Evolutionary conservation across 345 rosid species (phyloP).

Genomic region (rapeseed (Brassica napus)): Da-Ae NC_063441.1:17725501-17726000

Average conservation of each 20-base stretch:
- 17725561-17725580: constrained; percentile 65
- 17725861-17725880: constrained; percentile 62
- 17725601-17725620: constrained; percentile 94
- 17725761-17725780: constrained; percentile 80
- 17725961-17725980: constrained; percentile 61
- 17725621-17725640: constrained; percentile 76
- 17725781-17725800: constrained; percentile 93
- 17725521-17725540: constrained; percentile 50
- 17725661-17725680: constrained; percentile 48
- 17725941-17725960: constrained; percentile 42
- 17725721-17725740: constrained; percentile 13
- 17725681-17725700: constrained; percentile 44
- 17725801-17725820: constrained; percentile 51
- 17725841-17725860: constrained; percentile 74
- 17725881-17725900: constrained; percentile 49
- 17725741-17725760: constrained; percentile 63
- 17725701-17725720: constrained; percentile 19
- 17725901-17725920: constrained; percentile 36
- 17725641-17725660: constrained; percentile 70
- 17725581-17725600: constrained; percentile 73
- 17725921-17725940: constrained; percentile 33
- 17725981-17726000: constrained; percentile 73
- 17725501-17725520: constrained; percentile 63
- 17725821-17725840: constrained; percentile 38
- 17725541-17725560: constrained; percentile 45